phyloP scores from a whole-genome alignment of 2,329 filamentous ascomycete species.

The Aspergillus hiratsukae region DNA sequence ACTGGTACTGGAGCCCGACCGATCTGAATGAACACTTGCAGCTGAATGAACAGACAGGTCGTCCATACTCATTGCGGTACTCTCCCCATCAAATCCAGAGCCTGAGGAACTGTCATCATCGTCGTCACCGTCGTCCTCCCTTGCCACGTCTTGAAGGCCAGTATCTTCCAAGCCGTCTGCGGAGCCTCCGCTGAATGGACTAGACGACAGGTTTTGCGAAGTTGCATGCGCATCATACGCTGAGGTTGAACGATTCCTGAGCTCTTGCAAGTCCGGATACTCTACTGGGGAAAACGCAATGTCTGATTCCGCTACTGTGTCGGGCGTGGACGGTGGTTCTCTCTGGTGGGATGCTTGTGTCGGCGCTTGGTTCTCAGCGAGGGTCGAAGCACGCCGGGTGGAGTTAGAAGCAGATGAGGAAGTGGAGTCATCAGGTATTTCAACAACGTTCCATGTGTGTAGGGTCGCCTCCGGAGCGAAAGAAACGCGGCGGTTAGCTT shows the following conservation, averaged over 20 bases:
- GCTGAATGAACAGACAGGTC: constrained; percentile 68
- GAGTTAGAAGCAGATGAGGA: constrained; percentile 69
- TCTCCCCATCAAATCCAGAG: constrained; percentile 57
- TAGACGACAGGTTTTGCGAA: constrained; percentile 68
- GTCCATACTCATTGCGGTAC: constrained; percentile 77
- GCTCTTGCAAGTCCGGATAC: constrained; percentile 62
- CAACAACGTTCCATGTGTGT: constrained; percentile 93
- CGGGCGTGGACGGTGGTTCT: constrained; percentile 59
- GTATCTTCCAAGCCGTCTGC: constrained; percentile 44
- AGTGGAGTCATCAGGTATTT: constrained; percentile 82
- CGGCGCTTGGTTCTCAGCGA: constrained; percentile 33
- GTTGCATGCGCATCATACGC: constrained; percentile 56
- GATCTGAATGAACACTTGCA: constrained; percentile 56
- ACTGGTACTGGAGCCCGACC: constrained; percentile 48
- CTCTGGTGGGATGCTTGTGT: constrained; percentile 44
- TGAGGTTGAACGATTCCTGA: constrained; percentile 35
- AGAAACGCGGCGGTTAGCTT: constrained; percentile 83
- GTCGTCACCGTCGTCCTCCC: constrained; percentile 45
- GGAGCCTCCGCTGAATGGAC: constrained; percentile 64
- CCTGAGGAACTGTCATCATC: constrained; percentile 43
- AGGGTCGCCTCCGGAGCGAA: constrained; percentile 96
- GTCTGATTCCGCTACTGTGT: constrained; percentile 56
- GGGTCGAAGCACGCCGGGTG: constrained; percentile 66
- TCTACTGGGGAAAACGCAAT: constrained; percentile 58
- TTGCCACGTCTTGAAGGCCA: constrained; percentile 31